Conservation (phyloP, 2,329 filamentous ascomycete genomes). For the Zasmidium cellare region DNA sequence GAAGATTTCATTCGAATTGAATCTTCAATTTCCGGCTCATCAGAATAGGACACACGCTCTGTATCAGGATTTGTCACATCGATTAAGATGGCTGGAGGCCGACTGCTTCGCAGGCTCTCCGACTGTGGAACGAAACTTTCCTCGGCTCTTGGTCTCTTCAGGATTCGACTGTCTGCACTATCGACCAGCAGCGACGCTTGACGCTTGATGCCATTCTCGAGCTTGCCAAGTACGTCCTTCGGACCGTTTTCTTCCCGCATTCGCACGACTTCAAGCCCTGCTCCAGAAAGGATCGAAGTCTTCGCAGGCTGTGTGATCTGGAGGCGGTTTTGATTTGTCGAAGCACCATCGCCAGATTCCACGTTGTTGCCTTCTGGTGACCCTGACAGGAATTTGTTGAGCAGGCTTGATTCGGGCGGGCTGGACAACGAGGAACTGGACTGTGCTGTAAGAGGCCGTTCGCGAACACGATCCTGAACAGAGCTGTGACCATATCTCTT, state of each 20-base stretch:
- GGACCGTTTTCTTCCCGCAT: background rate
- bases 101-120: background rate
- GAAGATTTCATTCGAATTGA: background rate
- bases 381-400: too few relatives aligned
- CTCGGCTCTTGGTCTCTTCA: background rate
- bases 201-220: constrained; percentile 6
- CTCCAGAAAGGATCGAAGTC: background rate
- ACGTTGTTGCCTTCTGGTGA: too few relatives aligned
- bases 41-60: constrained; percentile 11
- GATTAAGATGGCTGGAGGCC: background rate
- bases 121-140: too few relatives aligned
- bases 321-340: background rate
- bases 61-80: constrained; percentile 5
- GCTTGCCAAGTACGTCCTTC: too few relatives aligned
- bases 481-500: background rate
- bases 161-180: background rate
- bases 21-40: constrained; percentile 7
- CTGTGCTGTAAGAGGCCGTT: too few relatives aligned
- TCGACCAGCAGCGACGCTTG: constrained; percentile 1
- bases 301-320: background rate
- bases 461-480: too few relatives aligned
- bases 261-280: background rate
- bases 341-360: background rate
- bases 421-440: too few relatives aligned
- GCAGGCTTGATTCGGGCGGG: too few relatives aligned